Evolutionary conservation across 2,329 filamentous ascomycete species (phyloP), one percentile per base, ranked within the genome.

Genomic region (Penicillium sp.): DNA sequence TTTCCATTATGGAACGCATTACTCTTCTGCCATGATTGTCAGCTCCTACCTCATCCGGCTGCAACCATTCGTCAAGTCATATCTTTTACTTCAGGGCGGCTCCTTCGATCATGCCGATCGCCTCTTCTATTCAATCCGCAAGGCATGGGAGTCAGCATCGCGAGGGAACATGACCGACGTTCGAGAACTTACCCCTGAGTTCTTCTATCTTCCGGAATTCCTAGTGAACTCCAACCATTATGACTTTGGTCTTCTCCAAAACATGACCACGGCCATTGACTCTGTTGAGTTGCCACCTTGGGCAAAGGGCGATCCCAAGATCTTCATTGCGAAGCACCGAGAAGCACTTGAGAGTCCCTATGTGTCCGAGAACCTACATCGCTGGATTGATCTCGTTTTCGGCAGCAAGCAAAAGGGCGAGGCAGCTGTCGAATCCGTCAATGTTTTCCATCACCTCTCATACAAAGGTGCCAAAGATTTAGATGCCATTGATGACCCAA

Each of bases 1-100:
- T 0, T 99, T 97, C 72, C 94, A 99, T 72, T 99, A 97, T 66
- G 94, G 94, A 19, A 99, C 96, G 0, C 96, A 99, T 73, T 99
- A 99, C 74, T 97, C 94, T 1, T 97, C 94, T 2, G 94, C 94
- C 8, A 99, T 97, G 94, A 97, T 96, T 58, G 94, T 99, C 7
- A 92, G 92, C 13, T 97, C 93, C 0, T 99, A 97, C 69, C 83
- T 99, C 41, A 97, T 99, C 68, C 89, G 94, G 19, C 82, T 99
- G 17, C 93, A 96, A 50, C 94, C 94, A 0, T 99, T 97, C 72
- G 93, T 97, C 25, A 91, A 97, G 66, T 96, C 94, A 0, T 97
- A 96, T 70, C 85, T 97, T 21, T 80, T 97, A 9, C 83, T 99
- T 1, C 94, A 99, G 74, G 94, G 94, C n/a, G 93, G 93, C 6